Percentiles rank a stretch among this genome's conserved stretches.
phyloP scores from a whole-genome alignment of 1,284 basidiomycete species.

The Papiliotrema laurentii region DNA sequence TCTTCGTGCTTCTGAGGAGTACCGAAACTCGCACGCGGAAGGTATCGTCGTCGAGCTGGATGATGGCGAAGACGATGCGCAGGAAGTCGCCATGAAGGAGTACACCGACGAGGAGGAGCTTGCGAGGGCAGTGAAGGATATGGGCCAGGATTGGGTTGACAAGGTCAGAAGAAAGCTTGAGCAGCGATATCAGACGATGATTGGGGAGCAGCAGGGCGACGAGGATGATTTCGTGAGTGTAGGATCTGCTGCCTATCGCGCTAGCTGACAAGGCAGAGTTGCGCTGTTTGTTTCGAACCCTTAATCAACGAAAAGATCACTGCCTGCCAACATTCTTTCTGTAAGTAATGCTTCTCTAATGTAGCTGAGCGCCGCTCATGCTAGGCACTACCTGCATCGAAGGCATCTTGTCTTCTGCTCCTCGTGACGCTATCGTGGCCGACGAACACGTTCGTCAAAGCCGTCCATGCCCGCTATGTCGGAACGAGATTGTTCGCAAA shows the following conservation, averaged over 20 bases:
- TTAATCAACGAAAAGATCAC: slow-evolving; percentile 37
- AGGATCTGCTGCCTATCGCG: background rate
- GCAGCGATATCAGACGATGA: slow-evolving; percentile 20
- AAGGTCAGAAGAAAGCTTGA: slow-evolving; percentile 24
- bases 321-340: slow-evolving; percentile 42
- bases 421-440: slow-evolving; percentile 26
- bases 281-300: slow-evolving; percentile 39
- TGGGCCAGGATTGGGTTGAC: slow-evolving; percentile 17
- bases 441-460: slow-evolving; percentile 22
- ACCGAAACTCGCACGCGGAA: background rate
- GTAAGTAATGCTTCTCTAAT: background rate
- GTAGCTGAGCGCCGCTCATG: background rate
- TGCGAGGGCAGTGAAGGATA: background rate
- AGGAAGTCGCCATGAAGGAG: background rate
- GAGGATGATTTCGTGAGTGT: slow-evolving; percentile 13
- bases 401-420: slow-evolving; percentile 28
- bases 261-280: slow-evolving; percentile 14
- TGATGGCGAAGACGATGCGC: background rate
- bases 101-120: background rate
- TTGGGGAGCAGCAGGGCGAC: slow-evolving; percentile 12
- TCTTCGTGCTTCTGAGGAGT: slow-evolving; percentile 15
- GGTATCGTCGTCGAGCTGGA: background rate
- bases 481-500: slow-evolving; percentile 24
- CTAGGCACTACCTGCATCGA: slow-evolving; percentile 30
- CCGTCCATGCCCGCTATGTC: slow-evolving; percentile 44